Conservation (phyloP, 768 basidiomycete species). For the Filobasidium floriforme region DNA sequence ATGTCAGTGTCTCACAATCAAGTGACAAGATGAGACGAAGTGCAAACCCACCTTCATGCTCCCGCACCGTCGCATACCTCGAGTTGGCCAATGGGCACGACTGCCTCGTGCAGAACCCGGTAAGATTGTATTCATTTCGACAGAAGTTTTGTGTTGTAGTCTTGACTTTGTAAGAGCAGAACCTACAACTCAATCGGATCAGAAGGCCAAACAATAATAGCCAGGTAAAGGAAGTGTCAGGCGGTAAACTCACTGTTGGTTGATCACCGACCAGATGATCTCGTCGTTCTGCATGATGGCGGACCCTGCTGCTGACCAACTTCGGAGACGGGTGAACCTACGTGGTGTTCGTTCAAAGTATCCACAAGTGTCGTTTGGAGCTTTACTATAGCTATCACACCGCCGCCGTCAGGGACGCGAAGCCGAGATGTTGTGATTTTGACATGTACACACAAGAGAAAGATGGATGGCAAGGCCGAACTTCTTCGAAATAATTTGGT, state of each 20-base stretch:
- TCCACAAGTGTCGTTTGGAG: no score
- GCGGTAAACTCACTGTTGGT: slow-evolving; percentile 49
- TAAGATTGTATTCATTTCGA: slow-evolving; percentile 96
- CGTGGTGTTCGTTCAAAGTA: no score
- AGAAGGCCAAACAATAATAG: slow-evolving; percentile 15
- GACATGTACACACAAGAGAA: no score
- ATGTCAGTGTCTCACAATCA: background rate
- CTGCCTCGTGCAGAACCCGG: slow-evolving; percentile 86
- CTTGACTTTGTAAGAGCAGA: slow-evolving; percentile 99
- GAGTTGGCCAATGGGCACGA: slow-evolving; percentile 98
- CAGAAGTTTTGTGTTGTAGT: slow-evolving; percentile 96
- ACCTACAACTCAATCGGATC: slow-evolving; percentile 50
- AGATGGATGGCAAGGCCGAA: background rate
- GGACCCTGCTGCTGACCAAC: background rate
- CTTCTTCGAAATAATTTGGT: slow-evolving; percentile 4
- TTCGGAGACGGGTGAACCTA: no score
- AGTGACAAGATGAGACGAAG: no score
- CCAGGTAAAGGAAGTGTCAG: background rate
- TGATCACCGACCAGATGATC: slow-evolving; percentile 95
- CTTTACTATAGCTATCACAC: no score
- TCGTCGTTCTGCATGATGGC: slow-evolving; percentile 61
- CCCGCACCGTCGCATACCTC: slow-evolving; percentile 93
- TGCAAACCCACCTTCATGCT: slow-evolving; percentile 66
- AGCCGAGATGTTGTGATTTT: background rate
- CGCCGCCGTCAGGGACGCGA: no score